Conservation (phyloP, 208 protist species). For the Leishmania major region DNA sequence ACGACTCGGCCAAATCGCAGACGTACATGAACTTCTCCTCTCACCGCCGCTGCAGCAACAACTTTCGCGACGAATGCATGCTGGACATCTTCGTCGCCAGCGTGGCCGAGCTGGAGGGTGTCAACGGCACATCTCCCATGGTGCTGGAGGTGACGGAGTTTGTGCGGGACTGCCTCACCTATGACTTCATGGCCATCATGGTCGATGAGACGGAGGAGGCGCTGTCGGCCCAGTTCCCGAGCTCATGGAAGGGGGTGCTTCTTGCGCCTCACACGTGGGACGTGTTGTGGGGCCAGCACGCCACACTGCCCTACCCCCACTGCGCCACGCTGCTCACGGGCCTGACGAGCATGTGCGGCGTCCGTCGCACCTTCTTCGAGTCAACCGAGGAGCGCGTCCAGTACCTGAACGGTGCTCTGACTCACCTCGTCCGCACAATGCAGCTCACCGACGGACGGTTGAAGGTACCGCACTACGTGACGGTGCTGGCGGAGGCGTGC, state of each 20-base stretch:
- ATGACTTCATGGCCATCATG: slow-evolving; percentile 87
- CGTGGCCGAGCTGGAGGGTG: slow-evolving; percentile 46
- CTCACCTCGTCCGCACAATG: slow-evolving; percentile 37
- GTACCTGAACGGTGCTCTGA: slow-evolving; percentile 62
- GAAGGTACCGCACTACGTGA: slow-evolving; percentile 70
- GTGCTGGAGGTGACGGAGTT: slow-evolving; percentile 53
- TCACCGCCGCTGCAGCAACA: slow-evolving; percentile 80
- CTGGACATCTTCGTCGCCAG: slow-evolving; percentile 60
- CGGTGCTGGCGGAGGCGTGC: slow-evolving; percentile 56
- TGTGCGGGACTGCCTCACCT: slow-evolving; percentile 64
- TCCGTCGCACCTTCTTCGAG: slow-evolving; percentile 84
- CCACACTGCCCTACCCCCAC: slow-evolving; percentile 64
- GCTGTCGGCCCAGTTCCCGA: slow-evolving; percentile 71
- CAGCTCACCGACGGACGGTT: slow-evolving; percentile 57
- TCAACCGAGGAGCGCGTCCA: slow-evolving; percentile 57
- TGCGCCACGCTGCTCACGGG: slow-evolving; percentile 65
- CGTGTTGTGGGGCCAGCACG: slow-evolving; percentile 78
- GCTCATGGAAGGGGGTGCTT: slow-evolving; percentile 64
- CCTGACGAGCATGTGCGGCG: slow-evolving; percentile 68
- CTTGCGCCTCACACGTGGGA: slow-evolving; percentile 49
- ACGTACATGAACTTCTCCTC: slow-evolving; percentile 76
- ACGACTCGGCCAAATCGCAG: slow-evolving; percentile 65
- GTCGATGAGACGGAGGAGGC: slow-evolving; percentile 86
- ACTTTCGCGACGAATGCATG: slow-evolving; percentile 74
- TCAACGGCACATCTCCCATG: slow-evolving; percentile 32